phyloP scores from a whole-genome alignment of 1,284 basidiomycete species.

The Boletus mariae region DNA sequence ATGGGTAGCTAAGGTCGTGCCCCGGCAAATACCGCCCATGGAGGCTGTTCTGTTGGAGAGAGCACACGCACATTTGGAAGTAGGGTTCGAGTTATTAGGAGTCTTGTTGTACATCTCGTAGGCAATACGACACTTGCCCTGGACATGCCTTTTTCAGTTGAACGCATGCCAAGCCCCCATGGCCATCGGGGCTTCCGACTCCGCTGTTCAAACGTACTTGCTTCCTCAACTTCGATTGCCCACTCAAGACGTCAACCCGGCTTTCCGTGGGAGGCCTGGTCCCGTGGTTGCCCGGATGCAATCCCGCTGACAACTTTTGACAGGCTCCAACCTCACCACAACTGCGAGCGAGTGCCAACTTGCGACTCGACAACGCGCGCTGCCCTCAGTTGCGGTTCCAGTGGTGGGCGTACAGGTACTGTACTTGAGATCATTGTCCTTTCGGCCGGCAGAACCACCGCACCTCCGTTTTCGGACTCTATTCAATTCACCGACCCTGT shows the following conservation, averaged over 20 bases:
- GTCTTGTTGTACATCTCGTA: constrained; percentile 8
- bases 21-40: constrained; percentile 26
- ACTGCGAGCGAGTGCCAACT: not conserved
- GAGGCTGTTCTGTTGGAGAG: constrained; percentile 15
- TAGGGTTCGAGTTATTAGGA: not conserved
- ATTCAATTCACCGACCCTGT: constrained; percentile 22
- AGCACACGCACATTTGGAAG: constrained; percentile 20
- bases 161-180: constrained; percentile 26
- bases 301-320: not conserved
- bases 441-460: not conserved
- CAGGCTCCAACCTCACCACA: not conserved
- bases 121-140: constrained; percentile 7
- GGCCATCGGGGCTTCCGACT: constrained; percentile 31
- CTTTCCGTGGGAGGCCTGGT: too few species aligned
- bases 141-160: constrained; percentile 18
- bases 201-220: constrained; percentile 17
- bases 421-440: constrained; percentile 2
- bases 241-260: too few species aligned
- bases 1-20: not conserved
- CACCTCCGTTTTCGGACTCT: constrained; percentile 9
- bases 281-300: not conserved
- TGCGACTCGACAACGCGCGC: not conserved
- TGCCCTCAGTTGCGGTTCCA: constrained; percentile 10
- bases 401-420: not conserved
- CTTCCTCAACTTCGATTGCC: not conserved